phyloP scores from a whole-genome alignment of 306 rosid genomes.

The Dryas alaskensis region DNA sequence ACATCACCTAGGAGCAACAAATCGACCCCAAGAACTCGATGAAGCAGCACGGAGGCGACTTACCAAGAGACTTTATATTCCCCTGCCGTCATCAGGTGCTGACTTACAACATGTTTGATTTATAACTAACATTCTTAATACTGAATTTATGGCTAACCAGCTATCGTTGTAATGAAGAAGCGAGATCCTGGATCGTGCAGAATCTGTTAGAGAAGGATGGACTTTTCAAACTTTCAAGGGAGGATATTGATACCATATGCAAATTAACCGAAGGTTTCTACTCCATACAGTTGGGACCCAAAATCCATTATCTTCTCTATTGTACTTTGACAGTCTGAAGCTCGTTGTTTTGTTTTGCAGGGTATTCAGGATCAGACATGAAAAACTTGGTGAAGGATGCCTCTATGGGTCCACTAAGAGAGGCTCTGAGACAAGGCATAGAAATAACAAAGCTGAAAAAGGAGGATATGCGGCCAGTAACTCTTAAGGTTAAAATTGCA shows the following conservation, averaged over 20 bases:
- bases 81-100: slow-evolving; percentile 84
- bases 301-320: slow-evolving; percentile 21
- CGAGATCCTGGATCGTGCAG: slow-evolving; percentile 75
- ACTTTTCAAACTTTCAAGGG: slow-evolving; percentile 55
- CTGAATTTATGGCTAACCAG: slow-evolving; percentile 25
- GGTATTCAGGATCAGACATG: slow-evolving; percentile 98
- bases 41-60: slow-evolving; percentile 98
- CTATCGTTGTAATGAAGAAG: slow-evolving; percentile 52
- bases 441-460: slow-evolving; percentile 61
- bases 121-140: slow-evolving; percentile 10
- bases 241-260: slow-evolving; percentile 69
- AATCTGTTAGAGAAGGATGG: slow-evolving; percentile 83
- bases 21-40: slow-evolving; percentile 95
- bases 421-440: slow-evolving; percentile 68
- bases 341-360: slow-evolving; percentile 36
- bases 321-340: slow-evolving; percentile 12
- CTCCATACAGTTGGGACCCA: slow-evolving; percentile 10
- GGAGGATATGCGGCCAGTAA: slow-evolving; percentile 78
- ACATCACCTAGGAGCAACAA: slow-evolving; percentile 73
- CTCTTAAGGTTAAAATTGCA: slow-evolving; percentile 54
- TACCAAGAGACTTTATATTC: slow-evolving; percentile 83
- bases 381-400: slow-evolving; percentile 90
- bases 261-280: slow-evolving; percentile 62
- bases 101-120: slow-evolving; percentile 21
- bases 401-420: slow-evolving; percentile 96